These are phyloP conservation scores for Tulasnella sp. DNA, from an alignment of 768 basidiomycete genomes.

Conservation along the genomic window DNA sequence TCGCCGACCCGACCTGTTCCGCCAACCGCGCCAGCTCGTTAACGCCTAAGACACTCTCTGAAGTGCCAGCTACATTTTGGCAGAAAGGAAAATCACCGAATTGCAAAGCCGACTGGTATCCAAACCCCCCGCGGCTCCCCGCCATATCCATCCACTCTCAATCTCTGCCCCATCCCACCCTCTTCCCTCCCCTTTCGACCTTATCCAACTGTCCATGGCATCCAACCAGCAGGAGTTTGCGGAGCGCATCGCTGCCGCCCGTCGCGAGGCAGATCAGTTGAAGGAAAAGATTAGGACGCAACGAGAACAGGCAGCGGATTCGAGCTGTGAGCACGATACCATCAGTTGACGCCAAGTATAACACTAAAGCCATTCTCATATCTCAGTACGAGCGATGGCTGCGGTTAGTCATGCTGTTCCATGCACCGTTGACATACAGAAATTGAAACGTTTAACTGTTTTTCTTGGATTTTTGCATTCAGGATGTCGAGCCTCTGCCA, in stretches of 20 bases:
- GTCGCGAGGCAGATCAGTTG: conserved; percentile 90
- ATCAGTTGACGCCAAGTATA: not conserved
- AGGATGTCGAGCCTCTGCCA: conserved; percentile 85
- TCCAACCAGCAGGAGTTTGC: conserved; percentile 14
- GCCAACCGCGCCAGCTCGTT: no score
- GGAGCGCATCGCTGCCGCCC: conserved; percentile 77
- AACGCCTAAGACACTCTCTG: no score
- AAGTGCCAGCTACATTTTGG: no score
- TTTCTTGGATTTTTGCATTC: not conserved
- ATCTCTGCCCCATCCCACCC: no score
- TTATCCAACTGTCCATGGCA: not conserved
- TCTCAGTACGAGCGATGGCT: conserved; percentile 89
- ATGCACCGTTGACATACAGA: not conserved
- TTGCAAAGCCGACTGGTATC: no score
- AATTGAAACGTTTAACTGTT: not conserved
- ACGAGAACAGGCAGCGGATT: conserved; percentile 74
- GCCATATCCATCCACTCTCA: no score
- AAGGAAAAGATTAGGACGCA: conserved; percentile 99
- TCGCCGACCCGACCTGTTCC: no score
- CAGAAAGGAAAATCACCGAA: no score
- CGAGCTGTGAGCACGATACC: conserved; percentile 2
- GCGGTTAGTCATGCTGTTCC: conserved; percentile 27
- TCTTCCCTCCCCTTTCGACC: no score
- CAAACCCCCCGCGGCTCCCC: no score
- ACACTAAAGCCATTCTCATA: not conserved